Evolutionary conservation across 495 filamentous ascomycete genomes (phyloP), one percentile per base, ranked within the genome.

Genomic region (Cercophora sp.): DNA sequence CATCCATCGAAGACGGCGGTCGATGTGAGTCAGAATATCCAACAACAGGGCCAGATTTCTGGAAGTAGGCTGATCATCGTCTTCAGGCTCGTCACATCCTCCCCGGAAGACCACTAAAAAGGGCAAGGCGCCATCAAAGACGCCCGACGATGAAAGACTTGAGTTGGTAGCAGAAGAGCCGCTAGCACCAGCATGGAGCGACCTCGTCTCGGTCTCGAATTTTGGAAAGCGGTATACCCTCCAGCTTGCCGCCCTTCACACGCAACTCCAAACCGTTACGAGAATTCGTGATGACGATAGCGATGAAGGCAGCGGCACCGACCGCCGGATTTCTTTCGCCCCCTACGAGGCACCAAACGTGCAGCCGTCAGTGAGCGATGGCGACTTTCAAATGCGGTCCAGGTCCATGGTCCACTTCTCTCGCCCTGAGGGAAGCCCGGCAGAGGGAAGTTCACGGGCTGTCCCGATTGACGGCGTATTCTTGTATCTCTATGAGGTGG

Each of bases 401-500:
- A 65, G 60, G 37, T 69, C 62, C 35, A 42, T 75, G 34, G 48
- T 73, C n/a, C 60, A 69, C 47, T 43, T 72, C 13, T 60, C 62
- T 3, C 42, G 57, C 24, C 29, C 50, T 2, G 58, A 55, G 0
- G 58, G 55, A 15, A 49, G 44, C 36, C 55, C 57, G 19, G 59
- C 35, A 11, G 55, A 47, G 6, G 52, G 24, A 1, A 34, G 29
- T 3, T n/a, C 36, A 18, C 26, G 13, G 25, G 26, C 25, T 0
- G 26, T 20, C 10, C 36, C 39, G 16, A 18, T 34, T 35, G 52
- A 60, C 52, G 43, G 60, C 5, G 35, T 69, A 13, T 76, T 67
- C 27, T 15, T 76, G 32, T 75, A 75, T 52, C 55, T 78, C 24
- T 78, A 72, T 51, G 67, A 78, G 57, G 73, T 76, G 48, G 48